Base-by-base conservation (phyloP, 2,329 filamentous ascomycete species). In the Fusarium newnesense region DNA sequence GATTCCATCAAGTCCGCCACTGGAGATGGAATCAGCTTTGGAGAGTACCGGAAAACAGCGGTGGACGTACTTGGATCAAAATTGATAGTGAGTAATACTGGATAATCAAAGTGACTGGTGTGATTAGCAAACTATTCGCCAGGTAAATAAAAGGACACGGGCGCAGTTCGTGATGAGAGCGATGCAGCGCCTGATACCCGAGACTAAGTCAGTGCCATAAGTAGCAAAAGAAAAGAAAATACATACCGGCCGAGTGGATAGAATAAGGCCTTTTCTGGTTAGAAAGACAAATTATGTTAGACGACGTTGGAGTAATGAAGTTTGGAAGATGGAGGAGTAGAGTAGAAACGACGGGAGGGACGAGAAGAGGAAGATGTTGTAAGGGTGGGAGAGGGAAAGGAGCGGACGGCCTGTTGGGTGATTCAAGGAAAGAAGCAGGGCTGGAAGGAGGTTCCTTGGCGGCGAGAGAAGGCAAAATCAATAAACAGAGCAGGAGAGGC, bases 1-100 rank as follows among this genome's bases (percentile, higher is more conserved):
- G 67, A 52, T 61, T 79, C 78, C 66, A 76, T 78, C 72, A 78
- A 75, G 39, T 65, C 69, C 49, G 77, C 68, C 76, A 80, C 79
- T 81, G 30, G 28, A 13, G 24, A 43, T 15, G 36, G 15, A 50
- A 52, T 80, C 58, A 79, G 72, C 59, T 28, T 34, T 32, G n/a
- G n/a, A 13, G 43, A 11, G 28, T 21, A 36, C 50, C 34, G 26
- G 36, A 37, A 47, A 42, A 39, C 47, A 59, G 34, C 21, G 6
- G 24, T 19, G 30, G 30, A 19, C 69, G 28, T 75, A 76, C 70
- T 78, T 66, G 67, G 30, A 74, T 60, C 67, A 53, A 52, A 56
- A 58, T 30, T 34, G 24, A 50, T 64, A 60, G 63, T 49, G 50
- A 43, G 50, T 60, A 59, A 52, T 52, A 28, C 30, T 39, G 50